Conservation (phyloP, 306 rosid genomes). For the Acacia acuminata region DNA sequence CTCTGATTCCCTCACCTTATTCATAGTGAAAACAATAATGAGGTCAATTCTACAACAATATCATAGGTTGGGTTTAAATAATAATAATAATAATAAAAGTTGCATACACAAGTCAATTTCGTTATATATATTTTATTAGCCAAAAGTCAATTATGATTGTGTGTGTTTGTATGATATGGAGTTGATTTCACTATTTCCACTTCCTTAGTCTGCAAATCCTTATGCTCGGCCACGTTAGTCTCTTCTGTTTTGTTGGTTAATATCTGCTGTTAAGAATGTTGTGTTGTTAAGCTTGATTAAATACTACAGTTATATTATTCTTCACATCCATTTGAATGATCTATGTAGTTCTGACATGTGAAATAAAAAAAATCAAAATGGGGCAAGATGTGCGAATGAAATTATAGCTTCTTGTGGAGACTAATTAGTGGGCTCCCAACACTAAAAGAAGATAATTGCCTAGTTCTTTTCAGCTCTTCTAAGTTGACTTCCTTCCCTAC, state of each 20-base stretch:
- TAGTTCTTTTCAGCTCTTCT: neutral
- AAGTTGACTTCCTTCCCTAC: constrained; percentile 11
- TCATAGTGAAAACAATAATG: constrained; percentile 31
- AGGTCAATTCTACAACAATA: constrained; percentile 18
- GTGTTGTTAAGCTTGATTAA: neutral
- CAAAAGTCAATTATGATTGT: constrained; percentile 6
- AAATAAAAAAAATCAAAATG: neutral
- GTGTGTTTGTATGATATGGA: neutral
- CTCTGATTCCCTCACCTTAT: constrained; percentile 78
- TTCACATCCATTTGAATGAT: constrained; percentile 9
- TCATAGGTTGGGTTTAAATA: constrained; percentile 25
- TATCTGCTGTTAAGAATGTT: neutral
- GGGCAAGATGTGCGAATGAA: constrained; percentile 12
- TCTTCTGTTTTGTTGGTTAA: neutral
- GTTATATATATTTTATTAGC: neutral
- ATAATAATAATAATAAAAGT: neutral
- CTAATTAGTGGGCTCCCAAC: constrained; percentile 14
- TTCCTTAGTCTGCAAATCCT: neutral
- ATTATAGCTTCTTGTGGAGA: constrained; percentile 6
- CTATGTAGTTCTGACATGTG: neutral
- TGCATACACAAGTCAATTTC: constrained; percentile 16
- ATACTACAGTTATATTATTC: neutral
- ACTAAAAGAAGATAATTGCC: constrained; percentile 8
- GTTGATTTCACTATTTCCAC: neutral
- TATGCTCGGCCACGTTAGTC: neutral